Evolutionary conservation across 768 basidiomycete species (phyloP), one percentile per base, ranked within the genome.

Genomic region (Ramaria sp.): DNA sequence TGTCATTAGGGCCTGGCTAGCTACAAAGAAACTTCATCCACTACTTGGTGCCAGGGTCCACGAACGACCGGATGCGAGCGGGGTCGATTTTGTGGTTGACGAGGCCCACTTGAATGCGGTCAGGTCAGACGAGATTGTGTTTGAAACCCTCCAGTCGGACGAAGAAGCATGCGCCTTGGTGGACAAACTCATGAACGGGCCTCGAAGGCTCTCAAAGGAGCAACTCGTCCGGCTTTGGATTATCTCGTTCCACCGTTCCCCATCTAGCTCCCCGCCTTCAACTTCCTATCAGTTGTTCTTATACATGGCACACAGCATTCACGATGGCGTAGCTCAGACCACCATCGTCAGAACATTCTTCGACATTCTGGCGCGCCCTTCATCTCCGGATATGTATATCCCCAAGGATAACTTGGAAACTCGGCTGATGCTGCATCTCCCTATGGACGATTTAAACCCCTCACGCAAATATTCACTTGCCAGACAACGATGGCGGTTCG

Each of bases 21-120:
- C 42, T 6, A 22, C 41, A 9, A 54, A 54, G 22, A 54, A 54
- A 12, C 19, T 54, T 10, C 53, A 54, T 39, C 53, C 53, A 41
- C 34, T 54, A 12, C 27, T 54, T 17, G 53, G 53, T 10, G 53
- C 53, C 38, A 41, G 38, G 13, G 27, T 54, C 7, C 53, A 54
- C 7, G 53, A 54, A 22, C 38, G 53, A 20, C n/a, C 30, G n/a
- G 53, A 42, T 38, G 33, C n/a, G 7, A 43, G 41, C 22, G 46
- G 19, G 46, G 22, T 30, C 53, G 53, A 54, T 27, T 54, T 54
- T 22, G 27, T 54, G 11, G 38, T 54, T 17, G 34, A 39, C 10
- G 33, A 39, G 22, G 42, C 30, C 22, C 9, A n/a, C 19, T 27
- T 54, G 34, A 12, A 39, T 43, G 38, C 38, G 24, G 17, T 43